These are phyloP conservation scores for Sphagnurus paluster DNA, from an alignment of 1,284 basidiomycete species.

Conservation along the genomic window DNA sequence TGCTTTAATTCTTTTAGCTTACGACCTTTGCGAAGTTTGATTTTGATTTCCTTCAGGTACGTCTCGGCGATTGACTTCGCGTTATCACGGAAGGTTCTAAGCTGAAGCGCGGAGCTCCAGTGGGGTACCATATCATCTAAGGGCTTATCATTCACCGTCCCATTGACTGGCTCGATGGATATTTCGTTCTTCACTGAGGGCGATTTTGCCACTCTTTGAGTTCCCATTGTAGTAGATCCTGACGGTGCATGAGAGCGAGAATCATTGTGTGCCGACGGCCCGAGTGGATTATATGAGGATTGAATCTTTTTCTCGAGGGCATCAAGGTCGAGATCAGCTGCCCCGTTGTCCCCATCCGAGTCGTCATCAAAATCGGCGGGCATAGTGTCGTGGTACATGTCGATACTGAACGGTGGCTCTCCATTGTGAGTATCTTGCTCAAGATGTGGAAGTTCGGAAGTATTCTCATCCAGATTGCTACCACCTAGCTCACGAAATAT, in stretches of 20 bases:
- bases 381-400: neutral
- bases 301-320: constrained; percentile 4
- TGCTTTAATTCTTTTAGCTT: neutral
- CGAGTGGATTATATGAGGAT: too few relatives aligned
- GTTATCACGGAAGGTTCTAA: constrained; percentile 7
- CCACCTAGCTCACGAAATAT: too few relatives aligned
- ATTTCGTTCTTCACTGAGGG: neutral
- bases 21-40: neutral
- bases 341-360: neutral
- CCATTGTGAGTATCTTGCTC: too few relatives aligned
- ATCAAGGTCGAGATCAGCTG: constrained; percentile 3
- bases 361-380: constrained; percentile 7
- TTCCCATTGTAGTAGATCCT: too few relatives aligned
- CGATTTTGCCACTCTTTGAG: neutral
- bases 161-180: neutral
- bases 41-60: constrained; percentile 3
- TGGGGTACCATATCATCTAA: neutral
- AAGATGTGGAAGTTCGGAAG: too few relatives aligned
- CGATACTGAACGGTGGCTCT: too few relatives aligned
- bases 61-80: constrained; percentile 9
- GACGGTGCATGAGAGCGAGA: too few relatives aligned
- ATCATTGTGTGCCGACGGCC: too few relatives aligned
- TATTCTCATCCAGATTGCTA: too few relatives aligned
- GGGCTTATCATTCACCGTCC: neutral
- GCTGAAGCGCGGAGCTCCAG: constrained; percentile 10